Evolutionary conservation across 2,329 filamentous ascomycete genomes (phyloP).

Genomic region (Aspergillus nomiae): DNA sequence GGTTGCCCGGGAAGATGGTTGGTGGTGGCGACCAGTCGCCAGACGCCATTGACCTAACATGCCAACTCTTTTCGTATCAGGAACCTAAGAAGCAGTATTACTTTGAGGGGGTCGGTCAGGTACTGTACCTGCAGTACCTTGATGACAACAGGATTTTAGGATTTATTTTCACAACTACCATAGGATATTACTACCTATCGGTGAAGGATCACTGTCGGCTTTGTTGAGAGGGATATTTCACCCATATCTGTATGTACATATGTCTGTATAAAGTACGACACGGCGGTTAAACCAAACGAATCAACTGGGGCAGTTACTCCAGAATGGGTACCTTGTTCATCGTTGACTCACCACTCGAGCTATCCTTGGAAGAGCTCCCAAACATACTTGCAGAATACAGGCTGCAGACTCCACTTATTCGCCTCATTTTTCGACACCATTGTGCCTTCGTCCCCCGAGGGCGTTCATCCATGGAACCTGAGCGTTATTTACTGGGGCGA

Average conservation of each 20-base stretch:
- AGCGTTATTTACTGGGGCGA: not conserved
- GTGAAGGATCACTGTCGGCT: not conserved
- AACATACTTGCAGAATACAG: constrained; percentile 7
- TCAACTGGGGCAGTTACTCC: not conserved
- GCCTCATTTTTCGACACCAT: constrained; percentile 6
- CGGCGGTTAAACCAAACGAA: not conserved
- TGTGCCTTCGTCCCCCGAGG: not conserved
- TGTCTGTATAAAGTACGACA: not conserved
- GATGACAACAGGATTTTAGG: not conserved
- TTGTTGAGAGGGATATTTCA: not conserved
- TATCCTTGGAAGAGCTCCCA: not conserved
- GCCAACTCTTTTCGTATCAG: not conserved
- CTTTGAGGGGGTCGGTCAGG: not conserved
- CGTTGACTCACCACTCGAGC: constrained; percentile 10
- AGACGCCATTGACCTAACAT: not conserved
- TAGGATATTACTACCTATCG: not conserved
- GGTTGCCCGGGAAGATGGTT: constrained; percentile 1
- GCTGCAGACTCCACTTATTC: constrained; percentile 8
- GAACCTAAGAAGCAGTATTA: not conserved
- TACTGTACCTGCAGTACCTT: constrained; percentile 1
- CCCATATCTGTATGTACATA: not conserved
- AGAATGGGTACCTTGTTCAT: not conserved
- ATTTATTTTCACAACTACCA: not conserved
- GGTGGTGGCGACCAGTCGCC: not conserved
- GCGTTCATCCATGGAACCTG: not conserved